These are phyloP conservation scores for Phaseolus lunatus DNA, from an alignment of 306 rosid genomes.

Conservation along the genomic window DNA sequence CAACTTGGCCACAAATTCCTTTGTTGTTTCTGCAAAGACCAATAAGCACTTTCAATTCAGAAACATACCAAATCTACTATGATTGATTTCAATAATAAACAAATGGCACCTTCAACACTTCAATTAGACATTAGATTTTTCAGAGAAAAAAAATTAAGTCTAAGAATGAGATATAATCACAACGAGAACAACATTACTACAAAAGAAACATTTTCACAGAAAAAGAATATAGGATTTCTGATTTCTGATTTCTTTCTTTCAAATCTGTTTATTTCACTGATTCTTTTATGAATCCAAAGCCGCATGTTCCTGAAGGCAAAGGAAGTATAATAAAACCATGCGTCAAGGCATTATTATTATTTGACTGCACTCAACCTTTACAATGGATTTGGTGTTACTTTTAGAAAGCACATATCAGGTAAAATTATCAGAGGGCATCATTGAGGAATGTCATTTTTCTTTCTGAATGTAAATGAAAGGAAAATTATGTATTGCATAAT, in stretches of 20 bases:
- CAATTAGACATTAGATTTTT: conserved; percentile 7
- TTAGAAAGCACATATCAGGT: background rate
- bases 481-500: background rate
- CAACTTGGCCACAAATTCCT: conserved; percentile 72
- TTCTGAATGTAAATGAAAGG: background rate
- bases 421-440: background rate
- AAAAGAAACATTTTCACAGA: background rate
- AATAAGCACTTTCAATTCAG: background rate
- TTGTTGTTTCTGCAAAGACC: conserved; percentile 81
- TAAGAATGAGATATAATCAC: conserved; percentile 15
- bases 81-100: background rate
- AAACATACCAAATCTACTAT: conserved; percentile 10
- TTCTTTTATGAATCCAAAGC: background rate
- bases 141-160: background rate
- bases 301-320: background rate
- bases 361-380: background rate
- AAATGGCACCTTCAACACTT: background rate
- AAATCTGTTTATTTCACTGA: background rate
- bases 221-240: background rate
- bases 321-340: background rate
- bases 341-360: background rate
- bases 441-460: conserved; percentile 1
- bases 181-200: background rate
- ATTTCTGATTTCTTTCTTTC: background rate
- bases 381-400: conserved; percentile 12